phyloP scores from a whole-genome alignment of 2,329 filamentous ascomycete species.

The Ophiostoma sp. region DNA sequence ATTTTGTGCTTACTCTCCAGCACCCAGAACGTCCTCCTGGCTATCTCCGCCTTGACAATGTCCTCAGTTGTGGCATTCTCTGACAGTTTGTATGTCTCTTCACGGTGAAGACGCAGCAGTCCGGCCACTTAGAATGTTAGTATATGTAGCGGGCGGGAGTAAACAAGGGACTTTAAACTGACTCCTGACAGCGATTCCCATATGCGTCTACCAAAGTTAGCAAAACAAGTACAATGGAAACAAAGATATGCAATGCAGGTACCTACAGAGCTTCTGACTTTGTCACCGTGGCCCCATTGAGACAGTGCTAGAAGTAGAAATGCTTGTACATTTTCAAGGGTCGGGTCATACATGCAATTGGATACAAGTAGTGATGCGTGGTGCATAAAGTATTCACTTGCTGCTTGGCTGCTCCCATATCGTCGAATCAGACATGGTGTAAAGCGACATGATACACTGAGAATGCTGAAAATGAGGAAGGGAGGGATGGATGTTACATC shows the following conservation, averaged over 20 bases:
- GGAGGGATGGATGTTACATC: conserved; percentile 24
- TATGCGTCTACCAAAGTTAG: conserved; percentile 21
- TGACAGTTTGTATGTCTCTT: conserved; percentile 43
- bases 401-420: conserved; percentile 27
- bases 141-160: too few species aligned
- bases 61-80: conserved; percentile 29
- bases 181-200: conserved; percentile 30
- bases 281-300: conserved; percentile 35
- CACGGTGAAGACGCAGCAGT: conserved; percentile 48
- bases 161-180: not conserved
- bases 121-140: conserved; percentile 38
- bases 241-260: too few species aligned
- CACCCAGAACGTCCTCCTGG: conserved; percentile 36
- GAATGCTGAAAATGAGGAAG: conserved; percentile 26
- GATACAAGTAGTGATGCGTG: conserved; percentile 25
- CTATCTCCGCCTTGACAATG: conserved; percentile 33
- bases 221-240: not conserved
- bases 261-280: conserved; percentile 31
- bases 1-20: conserved; percentile 28
- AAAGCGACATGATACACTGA: conserved; percentile 21
- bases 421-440: conserved; percentile 22
- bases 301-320: conserved; percentile 33
- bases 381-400: conserved; percentile 30
- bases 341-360: conserved; percentile 29
- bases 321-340: conserved; percentile 30